Evolutionary conservation across 2,329 filamentous ascomycete species (phyloP).

Genomic region (Lojkania enalia): DNA sequence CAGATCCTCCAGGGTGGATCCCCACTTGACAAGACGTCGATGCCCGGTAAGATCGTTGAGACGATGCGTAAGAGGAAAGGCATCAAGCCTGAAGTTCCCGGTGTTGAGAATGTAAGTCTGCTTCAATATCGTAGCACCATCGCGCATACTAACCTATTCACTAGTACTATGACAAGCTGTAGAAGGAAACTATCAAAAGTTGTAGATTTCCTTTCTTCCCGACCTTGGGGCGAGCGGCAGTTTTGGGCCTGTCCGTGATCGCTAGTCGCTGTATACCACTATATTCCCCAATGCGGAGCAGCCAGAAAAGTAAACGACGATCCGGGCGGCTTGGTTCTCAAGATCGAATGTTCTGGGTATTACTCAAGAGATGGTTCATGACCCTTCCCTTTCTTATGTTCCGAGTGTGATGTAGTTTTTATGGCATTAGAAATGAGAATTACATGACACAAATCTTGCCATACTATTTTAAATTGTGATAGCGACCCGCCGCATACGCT

Average conservation of each 20-base stretch:
- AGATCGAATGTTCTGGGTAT: constrained; percentile 30
- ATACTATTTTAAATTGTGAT: too few relatives aligned
- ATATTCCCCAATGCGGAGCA: constrained; percentile 36
- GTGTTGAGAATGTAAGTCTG: constrained; percentile 87
- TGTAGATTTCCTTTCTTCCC: constrained; percentile 49
- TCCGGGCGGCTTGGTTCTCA: constrained; percentile 38
- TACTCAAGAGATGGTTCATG: constrained; percentile 40
- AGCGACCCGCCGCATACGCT: too few relatives aligned
- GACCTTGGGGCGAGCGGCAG: constrained; percentile 38
- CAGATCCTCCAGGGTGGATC: constrained; percentile 93
- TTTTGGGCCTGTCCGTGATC: constrained; percentile 41
- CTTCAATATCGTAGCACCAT: too few relatives aligned
- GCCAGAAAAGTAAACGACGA: constrained; percentile 44
- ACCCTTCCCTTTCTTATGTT: constrained; percentile 38
- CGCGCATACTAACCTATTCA: too few relatives aligned
- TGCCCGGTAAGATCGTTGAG: constrained; percentile 80
- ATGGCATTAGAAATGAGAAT: constrained; percentile 31
- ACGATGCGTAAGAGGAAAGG: constrained; percentile 99
- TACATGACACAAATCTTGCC: constrained; percentile 31
- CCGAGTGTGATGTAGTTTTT: constrained; percentile 40
- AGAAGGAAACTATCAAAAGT: constrained; percentile 56
- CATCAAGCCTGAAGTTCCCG: constrained; percentile 94
- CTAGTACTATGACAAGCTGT: constrained; percentile 99
- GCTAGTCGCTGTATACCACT: constrained; percentile 38
- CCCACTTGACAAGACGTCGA: constrained; percentile 78